Evolutionary conservation across 2,329 filamentous ascomycete species (phyloP), one percentile per base, ranked within the genome.

Genomic region (Fusarium sacchari): DNA sequence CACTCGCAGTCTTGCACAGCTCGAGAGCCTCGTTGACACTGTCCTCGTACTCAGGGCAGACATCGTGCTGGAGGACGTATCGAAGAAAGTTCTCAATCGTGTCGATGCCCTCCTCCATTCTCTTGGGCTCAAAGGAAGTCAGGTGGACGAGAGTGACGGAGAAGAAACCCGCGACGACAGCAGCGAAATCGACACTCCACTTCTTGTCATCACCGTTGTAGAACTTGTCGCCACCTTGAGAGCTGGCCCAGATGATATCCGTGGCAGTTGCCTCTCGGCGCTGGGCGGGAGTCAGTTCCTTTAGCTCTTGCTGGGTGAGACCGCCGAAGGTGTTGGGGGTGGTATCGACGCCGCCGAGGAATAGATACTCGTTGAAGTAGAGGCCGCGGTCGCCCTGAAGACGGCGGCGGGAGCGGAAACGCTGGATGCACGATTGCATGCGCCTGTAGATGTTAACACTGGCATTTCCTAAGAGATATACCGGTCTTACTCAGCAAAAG

Each of bases 51-150:
- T 98, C 96, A 0, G 93, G 92, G 77, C 95, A 97, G 22, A 97
- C 96, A 42, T 93, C 89, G 78, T 98, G 95, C 68, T 93, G 89
- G 15, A 95, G 86, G 2, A 98, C 86, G 75, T 98, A 99, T 73
- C 94, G 93, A 72, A 97, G 89, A 79, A 98, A 98, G 79, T 96
- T 97, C 67, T 90, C 89, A 44, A 98, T 86, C 1, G 97, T 89
- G 39, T 88, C 87, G 26, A 91, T 89, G 7, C 90, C 90, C 7
- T 63, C 60, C n/a, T 87, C 83, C 69, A 95, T 86, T 18, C 87
- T 82, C 0, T 83, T 79, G 22, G 83, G 85, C 18, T 90, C 87
- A 55, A 89, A 88, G 24, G 88, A 86, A 42, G 89, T 88, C 42
- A 89, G 83, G 32, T 83, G 83, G 0, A 89, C 86, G 11, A 93